Percentiles rank a stretch among this genome's conserved stretches.
Conservation (phyloP, 208 protist genomes). For the Leishmania tropica region DNA sequence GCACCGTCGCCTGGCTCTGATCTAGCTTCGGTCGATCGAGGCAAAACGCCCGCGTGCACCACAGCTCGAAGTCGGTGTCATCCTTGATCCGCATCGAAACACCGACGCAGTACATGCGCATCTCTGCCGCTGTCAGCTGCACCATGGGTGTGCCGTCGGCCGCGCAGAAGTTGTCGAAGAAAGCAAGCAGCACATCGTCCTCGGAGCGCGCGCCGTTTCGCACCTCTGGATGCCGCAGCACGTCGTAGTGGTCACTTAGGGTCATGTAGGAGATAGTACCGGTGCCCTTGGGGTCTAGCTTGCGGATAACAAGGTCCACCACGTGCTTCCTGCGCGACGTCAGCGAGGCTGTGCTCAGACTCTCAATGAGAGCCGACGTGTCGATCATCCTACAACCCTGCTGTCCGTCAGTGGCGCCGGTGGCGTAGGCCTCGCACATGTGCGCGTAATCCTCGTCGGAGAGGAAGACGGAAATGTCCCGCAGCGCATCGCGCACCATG, state of each 20-base stretch:
- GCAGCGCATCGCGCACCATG: conserved; percentile 65
- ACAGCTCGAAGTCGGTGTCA: conserved; percentile 83
- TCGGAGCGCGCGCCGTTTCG: conserved; percentile 40
- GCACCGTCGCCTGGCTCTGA: conserved; percentile 32
- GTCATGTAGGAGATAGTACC: conserved; percentile 47
- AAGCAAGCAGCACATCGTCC: conserved; percentile 51
- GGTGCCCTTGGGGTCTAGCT: conserved; percentile 53
- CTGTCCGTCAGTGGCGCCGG: neutral
- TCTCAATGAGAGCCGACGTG: conserved; percentile 38
- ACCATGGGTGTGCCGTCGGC: conserved; percentile 33
- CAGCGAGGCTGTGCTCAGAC: conserved; percentile 41
- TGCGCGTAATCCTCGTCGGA: conserved; percentile 56
- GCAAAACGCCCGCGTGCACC: conserved; percentile 82
- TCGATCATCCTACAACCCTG: conserved; percentile 12
- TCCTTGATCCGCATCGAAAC: conserved; percentile 49
- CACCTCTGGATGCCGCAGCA: conserved; percentile 74
- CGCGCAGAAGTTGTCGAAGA: conserved; percentile 53
- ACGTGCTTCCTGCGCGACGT: conserved; percentile 66
- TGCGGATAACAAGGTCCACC: conserved; percentile 59
- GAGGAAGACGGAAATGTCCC: conserved; percentile 66
- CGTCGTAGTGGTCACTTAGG: conserved; percentile 67
- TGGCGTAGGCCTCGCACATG: conserved; percentile 37
- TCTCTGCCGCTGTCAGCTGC: conserved; percentile 54
- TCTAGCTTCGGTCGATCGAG: conserved; percentile 72
- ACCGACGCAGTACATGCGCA: conserved; percentile 72